Evolutionary conservation across 257 asterid species (phyloP).

Genomic region (Capsicum chinense): DNA sequence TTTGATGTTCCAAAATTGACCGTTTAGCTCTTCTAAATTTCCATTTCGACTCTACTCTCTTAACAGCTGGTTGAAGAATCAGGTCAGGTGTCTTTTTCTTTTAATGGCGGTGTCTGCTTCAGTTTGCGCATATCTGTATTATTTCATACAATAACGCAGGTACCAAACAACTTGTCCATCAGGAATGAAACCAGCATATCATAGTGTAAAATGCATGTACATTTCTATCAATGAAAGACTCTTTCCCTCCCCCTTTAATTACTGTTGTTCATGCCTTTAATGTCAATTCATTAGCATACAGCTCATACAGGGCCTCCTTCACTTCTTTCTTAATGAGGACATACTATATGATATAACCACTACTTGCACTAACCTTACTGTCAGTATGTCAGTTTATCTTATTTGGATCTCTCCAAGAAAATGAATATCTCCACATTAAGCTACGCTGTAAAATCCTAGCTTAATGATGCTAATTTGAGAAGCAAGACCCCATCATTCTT

Average conservation of each 20-base stretch:
- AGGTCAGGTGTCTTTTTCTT: not conserved
- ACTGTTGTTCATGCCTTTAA: not conserved
- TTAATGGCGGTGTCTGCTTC: not conserved
- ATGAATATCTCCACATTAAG: not conserved
- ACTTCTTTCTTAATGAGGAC: not conserved
- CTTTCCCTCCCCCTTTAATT: not conserved
- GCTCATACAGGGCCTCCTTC: not conserved
- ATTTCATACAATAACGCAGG: not conserved
- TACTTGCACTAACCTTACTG: not conserved
- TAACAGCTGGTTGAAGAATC: not conserved
- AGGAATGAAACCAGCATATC: not conserved
- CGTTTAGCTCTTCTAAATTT: conserved; percentile 38
- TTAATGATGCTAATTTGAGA: conserved; percentile 14
- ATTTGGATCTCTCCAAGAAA: not conserved
- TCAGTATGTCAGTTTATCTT: not conserved
- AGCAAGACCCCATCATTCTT: not conserved
- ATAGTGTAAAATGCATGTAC: not conserved
- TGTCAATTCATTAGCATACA: not conserved
- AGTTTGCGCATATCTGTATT: not conserved
- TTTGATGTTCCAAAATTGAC: conserved; percentile 45
- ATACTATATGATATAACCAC: not conserved
- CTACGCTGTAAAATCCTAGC: not conserved
- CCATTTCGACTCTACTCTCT: not conserved
- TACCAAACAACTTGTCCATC: not conserved
- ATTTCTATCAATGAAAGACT: not conserved